Conservation (phyloP, 129 eudicot genomes). For the Tanacetum coccineum region DNA sequence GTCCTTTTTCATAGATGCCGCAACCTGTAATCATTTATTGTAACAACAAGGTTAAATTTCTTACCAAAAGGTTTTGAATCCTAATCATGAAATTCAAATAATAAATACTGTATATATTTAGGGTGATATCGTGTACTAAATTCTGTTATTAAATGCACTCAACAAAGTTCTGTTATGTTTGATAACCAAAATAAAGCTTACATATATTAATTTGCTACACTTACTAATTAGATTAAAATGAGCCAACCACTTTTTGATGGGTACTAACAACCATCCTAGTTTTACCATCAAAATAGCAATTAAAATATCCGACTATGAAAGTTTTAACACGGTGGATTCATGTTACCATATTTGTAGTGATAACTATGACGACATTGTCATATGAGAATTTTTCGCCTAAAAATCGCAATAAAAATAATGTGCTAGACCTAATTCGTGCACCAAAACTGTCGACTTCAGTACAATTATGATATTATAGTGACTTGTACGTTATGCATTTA, state of each 20-base stretch:
- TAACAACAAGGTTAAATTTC: neutral
- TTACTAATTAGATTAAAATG: constrained; percentile 20
- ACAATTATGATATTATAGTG: constrained; percentile 8
- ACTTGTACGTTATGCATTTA: neutral
- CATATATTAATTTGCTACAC: constrained; percentile 16
- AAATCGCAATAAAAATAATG: constrained; percentile 2
- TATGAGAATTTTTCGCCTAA: neutral
- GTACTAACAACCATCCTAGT: constrained; percentile 26
- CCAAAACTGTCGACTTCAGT: neutral
- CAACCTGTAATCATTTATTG: constrained; percentile 53
- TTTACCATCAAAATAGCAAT: constrained; percentile 23
- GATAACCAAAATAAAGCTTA: constrained; percentile 16
- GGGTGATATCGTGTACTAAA: too few species aligned
- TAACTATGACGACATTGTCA: neutral
- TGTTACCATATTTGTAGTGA: constrained; percentile 11
- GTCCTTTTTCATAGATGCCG: constrained; percentile 94
- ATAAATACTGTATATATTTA: too few species aligned
- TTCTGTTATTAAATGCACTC: constrained; percentile 1
- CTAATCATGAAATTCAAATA: too few species aligned
- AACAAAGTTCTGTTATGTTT: constrained; percentile 15
- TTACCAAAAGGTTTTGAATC: neutral
- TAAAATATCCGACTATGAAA: neutral
- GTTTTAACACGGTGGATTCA: constrained; percentile 2
- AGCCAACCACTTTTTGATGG: constrained; percentile 27
- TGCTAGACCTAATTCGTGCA: neutral